Base-by-base conservation (phyloP, 805 yeast genomes). In the Hanseniaspora thailandica region DNA sequence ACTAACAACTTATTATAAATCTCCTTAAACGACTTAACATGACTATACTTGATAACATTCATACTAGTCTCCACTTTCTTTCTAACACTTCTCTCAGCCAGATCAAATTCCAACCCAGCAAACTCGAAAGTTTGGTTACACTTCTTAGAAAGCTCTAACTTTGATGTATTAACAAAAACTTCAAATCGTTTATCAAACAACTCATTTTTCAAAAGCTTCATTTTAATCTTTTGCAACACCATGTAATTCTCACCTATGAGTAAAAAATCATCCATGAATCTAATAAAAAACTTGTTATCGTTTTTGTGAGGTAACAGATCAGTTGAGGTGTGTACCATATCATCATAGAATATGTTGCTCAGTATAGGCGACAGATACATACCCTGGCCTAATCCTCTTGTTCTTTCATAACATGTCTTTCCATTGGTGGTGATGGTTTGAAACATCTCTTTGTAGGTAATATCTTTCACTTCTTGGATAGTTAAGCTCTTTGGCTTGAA, bases 251-350 rank as follows among this genome's bases (percentile, higher is more conserved):
- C 69, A 0, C 93, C 75, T 0, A 89, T 66, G n/a, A 86, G 70
- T 26, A 89, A 62, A 60, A 89, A 89, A 63, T 89, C 97, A 66
- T 89, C 97, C 0, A 87, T 95, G 20, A 86, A 64, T 51, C 96
- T 67, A 7, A 86, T 54, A 2, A 86, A 55, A 15, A 74, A 66
- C 2, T 65, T 59, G n/a, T 26, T 25, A 12, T 33, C 39, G 28
- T 23, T 23, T 1, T 56, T 34, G n/a, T 63, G 38, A 15, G 40
- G 12, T 10, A 40, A 38, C 62, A 60, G 13, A 59, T 59, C 46
- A 57, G 56, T 3, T 33, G 60, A 57, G 22, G 57, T 57, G 28
- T 71, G 70, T 10, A 84, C 73, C 30, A 89, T 62, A 1, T 74
- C 70, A 60, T 84, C 87, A 60, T 84, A 83, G 0, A 85, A 75